These are phyloP conservation scores for Phytophthora europaea DNA, from an alignment of 352 stramenopile species.

Conservation along the genomic window DNA sequence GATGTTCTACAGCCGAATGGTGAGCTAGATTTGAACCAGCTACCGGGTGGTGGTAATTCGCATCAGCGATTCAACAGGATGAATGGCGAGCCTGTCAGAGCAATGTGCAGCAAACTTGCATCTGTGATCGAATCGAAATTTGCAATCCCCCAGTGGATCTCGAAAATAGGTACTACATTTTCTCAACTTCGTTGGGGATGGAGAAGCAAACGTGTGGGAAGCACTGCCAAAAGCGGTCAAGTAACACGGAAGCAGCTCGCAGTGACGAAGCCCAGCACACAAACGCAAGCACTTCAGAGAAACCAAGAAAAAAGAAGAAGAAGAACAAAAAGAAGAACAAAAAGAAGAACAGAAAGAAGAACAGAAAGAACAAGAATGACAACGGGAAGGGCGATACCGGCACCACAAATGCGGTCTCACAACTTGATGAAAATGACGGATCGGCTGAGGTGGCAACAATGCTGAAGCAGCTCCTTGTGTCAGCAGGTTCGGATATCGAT, in stretches of 20 bases:
- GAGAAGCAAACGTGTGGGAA: conserved; percentile 15
- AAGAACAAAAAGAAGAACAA: background rate
- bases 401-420: background rate
- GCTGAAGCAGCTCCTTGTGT: background rate
- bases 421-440: background rate
- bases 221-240: background rate
- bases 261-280: background rate
- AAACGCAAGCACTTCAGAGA: background rate
- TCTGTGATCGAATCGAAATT: conserved; percentile 31
- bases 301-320: background rate
- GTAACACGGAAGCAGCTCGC: background rate
- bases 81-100: background rate
- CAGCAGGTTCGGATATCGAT: background rate
- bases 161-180: conserved; percentile 21
- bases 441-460: background rate
- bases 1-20: background rate
- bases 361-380: background rate
- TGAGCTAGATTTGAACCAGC: background rate
- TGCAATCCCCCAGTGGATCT: conserved; percentile 1
- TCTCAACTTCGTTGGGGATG: conserved; percentile 16
- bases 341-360: background rate
- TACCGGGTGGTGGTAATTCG: background rate
- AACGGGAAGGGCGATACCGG: background rate
- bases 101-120: conserved; percentile 7
- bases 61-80: background rate